phyloP scores from a whole-genome alignment of 1,284 basidiomycete species.

The Trichosporon inkin region DNA sequence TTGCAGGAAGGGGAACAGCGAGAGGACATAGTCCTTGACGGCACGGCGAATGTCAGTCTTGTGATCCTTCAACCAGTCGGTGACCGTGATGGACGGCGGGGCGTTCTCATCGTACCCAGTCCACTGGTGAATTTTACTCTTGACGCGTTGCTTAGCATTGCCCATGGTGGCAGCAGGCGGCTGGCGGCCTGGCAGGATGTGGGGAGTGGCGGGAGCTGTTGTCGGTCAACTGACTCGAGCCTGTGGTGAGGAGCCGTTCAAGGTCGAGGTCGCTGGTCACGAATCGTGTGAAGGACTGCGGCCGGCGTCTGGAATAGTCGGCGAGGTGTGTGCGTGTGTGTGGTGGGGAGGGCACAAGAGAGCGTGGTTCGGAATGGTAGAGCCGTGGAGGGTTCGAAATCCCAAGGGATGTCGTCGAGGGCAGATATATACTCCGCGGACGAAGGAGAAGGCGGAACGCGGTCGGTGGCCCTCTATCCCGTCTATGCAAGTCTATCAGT shows the following conservation, averaged over 20 bases:
- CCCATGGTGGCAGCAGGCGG: slow-evolving; percentile 1
- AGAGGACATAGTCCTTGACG: slow-evolving; percentile 58
- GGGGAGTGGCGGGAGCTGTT: background rate
- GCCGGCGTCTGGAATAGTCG: background rate
- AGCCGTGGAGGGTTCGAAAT: background rate
- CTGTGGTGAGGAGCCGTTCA: background rate
- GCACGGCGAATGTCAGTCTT: slow-evolving; percentile 25
- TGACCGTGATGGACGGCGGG: slow-evolving; percentile 37
- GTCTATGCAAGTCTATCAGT: slow-evolving; percentile 6
- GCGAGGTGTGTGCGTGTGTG: background rate
- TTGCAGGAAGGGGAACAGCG: slow-evolving; percentile 73
- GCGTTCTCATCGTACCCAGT: slow-evolving; percentile 40
- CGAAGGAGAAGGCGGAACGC: background rate
- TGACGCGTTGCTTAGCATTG: slow-evolving; percentile 8
- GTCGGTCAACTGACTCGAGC: background rate
- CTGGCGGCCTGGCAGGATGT: background rate
- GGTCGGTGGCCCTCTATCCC: background rate
- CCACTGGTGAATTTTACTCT: slow-evolving; percentile 28
- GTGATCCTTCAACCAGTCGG: slow-evolving; percentile 29
- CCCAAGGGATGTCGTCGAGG: background rate
- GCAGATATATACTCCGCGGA: slow-evolving; percentile 5
- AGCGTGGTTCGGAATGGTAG: background rate
- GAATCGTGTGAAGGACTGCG: background rate
- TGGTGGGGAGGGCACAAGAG: background rate
- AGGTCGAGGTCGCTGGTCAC: background rate